These are phyloP conservation scores for Aspergillus aculeatus DNA, from an alignment of 2,329 filamentous ascomycete species.

Conservation along the genomic window DNA sequence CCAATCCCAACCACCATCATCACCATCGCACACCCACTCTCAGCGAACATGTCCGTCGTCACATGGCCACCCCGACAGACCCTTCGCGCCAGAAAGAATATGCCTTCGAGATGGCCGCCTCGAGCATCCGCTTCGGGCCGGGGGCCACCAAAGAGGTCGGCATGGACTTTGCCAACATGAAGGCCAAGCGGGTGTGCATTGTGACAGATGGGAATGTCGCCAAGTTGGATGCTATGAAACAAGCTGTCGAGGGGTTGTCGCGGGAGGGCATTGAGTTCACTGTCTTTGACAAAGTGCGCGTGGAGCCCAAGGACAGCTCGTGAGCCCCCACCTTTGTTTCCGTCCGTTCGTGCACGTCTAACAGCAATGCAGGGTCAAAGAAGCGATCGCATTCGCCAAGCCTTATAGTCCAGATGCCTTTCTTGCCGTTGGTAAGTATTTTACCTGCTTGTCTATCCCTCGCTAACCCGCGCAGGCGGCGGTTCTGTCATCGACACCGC, in stretches of 20 bases:
- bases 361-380: conserved; percentile 63
- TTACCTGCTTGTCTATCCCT: background rate
- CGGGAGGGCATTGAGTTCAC: conserved; percentile 76
- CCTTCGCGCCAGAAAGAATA: conserved; percentile 81
- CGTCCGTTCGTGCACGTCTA: background rate
- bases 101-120: conserved; percentile 97
- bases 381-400: conserved; percentile 84
- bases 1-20: conserved; percentile 80
- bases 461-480: conserved; percentile 47
- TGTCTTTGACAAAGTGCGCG: conserved; percentile 74
- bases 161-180: conserved; percentile 95
- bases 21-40: conserved; percentile 60
- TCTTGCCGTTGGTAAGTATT: conserved; percentile 70
- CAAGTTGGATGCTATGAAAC: conserved; percentile 83
- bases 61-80: conserved; percentile 75
- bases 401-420: conserved; percentile 82
- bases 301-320: conserved; percentile 95
- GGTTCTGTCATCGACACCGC: conserved; percentile 97
- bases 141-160: conserved; percentile 94
- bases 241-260: conserved; percentile 76
- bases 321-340: conserved; percentile 38
- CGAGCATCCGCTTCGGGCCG: conserved; percentile 88
- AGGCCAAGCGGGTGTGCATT: conserved; percentile 80
- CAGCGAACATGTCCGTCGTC: conserved; percentile 56
- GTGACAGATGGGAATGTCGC: conserved; percentile 84